Evolutionary conservation across 768 basidiomycete species (phyloP), one percentile per base, ranked within the genome.

Genomic region (Pleurotus giganteus): DNA sequence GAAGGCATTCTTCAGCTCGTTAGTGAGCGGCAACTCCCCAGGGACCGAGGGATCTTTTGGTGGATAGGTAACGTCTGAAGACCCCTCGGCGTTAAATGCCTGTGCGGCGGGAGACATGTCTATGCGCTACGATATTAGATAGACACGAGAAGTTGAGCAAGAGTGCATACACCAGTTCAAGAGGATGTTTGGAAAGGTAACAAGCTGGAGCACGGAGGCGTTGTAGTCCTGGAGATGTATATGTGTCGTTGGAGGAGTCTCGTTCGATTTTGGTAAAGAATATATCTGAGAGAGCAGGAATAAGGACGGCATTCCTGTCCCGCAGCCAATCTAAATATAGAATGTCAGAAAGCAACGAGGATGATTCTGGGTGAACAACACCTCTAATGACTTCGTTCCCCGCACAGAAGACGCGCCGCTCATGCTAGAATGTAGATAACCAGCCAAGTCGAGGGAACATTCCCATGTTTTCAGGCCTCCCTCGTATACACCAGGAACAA

Each of bases 381-480:
- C 94, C 82, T 95, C 95, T 9, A 95, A 63, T 8, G 91, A 15
- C 9, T 69, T 13, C 77, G 76, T 61, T 78, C 81, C 0, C 86
- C 88, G 28, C 60, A 52, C 41, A 71, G 44, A 3, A 50, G 47
- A 29, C 12, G 15, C 17, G 11, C 19, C 4, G 55, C 49, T 26
- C 61, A 61, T 17, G 64, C 62, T 42, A 75, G 57, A 19, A 53
- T 77, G 72, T 11, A 91, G 72, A 60, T 86, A 88, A 29, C 82
- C 76, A 0, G 89, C 90, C 2, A 98, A 75, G 67, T 98, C 96
- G 12, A 94, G 70, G 45, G 91, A 89, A 60, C 93, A 96, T 68
- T 99, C 96, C 96, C 96, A 99, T 1, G 94, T 98, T 71, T 98
- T 98, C 49, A 98, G 68, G 4, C 96, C 96, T 19, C 96, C 96